These are phyloP conservation scores for Aspergillus baeticus DNA, from an alignment of 495 filamentous ascomycete genomes.

Conservation along the genomic window DNA sequence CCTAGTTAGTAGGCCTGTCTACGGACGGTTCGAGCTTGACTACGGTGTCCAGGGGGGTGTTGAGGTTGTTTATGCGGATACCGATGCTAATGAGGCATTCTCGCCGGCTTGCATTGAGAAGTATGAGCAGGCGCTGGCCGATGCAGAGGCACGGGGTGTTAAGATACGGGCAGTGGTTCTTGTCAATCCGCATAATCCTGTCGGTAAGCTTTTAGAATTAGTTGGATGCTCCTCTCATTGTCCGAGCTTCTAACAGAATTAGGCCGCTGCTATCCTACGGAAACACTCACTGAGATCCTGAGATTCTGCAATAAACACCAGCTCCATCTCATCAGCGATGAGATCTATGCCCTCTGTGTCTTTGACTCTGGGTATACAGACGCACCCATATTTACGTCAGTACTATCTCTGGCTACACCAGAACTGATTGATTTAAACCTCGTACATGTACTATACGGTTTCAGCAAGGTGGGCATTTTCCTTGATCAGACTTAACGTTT, in stretches of 20 bases:
- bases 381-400: slow-evolving; percentile 49
- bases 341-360: slow-evolving; percentile 58
- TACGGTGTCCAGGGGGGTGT: slow-evolving; percentile 36
- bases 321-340: slow-evolving; percentile 61
- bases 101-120: slow-evolving; percentile 25
- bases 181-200: slow-evolving; percentile 47
- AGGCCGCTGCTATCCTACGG: slow-evolving; percentile 52
- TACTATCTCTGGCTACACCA: slow-evolving; percentile 43
- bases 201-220: slow-evolving; percentile 24
- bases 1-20: slow-evolving; percentile 40
- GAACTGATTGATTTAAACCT: slow-evolving; percentile 46
- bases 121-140: slow-evolving; percentile 29
- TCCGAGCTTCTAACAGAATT: slow-evolving; percentile 3
- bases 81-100: slow-evolving; percentile 29
- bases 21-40: slow-evolving; percentile 41
- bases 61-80: slow-evolving; percentile 37
- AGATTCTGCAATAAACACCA: slow-evolving; percentile 50
- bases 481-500: not conserved
- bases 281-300: slow-evolving; percentile 48
- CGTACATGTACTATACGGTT: slow-evolving; percentile 60
- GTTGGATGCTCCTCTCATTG: not conserved
- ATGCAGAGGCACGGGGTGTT: slow-evolving; percentile 16
- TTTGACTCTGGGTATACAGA: slow-evolving; percentile 38
- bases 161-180: slow-evolving; percentile 25
- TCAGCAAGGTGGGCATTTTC: slow-evolving; percentile 49